Percentiles rank a stretch among this genome's conserved stretches.
Conservation (phyloP, 2,329 filamentous ascomycete species). For the Sporothrix euskadiensis region DNA sequence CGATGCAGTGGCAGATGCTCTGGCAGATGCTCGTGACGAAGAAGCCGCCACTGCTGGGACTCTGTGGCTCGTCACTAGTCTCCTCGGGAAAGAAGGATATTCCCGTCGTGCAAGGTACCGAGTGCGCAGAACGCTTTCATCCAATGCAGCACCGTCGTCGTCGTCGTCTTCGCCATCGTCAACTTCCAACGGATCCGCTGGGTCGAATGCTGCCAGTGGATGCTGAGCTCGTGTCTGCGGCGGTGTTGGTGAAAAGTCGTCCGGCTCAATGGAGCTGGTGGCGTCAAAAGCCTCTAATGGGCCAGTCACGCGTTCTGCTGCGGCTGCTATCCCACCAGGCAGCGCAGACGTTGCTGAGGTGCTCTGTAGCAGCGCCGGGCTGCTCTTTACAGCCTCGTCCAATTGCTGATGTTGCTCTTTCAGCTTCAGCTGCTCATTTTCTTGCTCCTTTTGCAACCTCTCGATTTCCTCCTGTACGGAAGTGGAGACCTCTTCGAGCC, state of each 20-base stretch:
- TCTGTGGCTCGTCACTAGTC: neutral
- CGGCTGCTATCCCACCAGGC: neutral
- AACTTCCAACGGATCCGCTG: constrained; percentile 8
- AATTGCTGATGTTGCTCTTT: neutral
- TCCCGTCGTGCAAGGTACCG: neutral
- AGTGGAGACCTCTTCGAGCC: constrained; percentile 22
- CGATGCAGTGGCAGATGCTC: neutral
- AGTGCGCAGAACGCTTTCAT: neutral
- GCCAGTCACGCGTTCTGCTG: neutral
- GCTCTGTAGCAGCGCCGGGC: neutral
- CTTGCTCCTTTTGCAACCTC: constrained; percentile 15
- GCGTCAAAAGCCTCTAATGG: neutral
- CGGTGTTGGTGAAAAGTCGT: neutral
- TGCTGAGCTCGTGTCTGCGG: no score
- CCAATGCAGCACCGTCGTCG: neutral
- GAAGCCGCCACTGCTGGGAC: neutral
- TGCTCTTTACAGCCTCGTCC: neutral
- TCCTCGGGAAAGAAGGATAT: neutral
- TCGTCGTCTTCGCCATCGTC: constrained; percentile 7
- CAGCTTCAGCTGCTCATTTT: neutral
- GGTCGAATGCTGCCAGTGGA: neutral
- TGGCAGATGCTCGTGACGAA: neutral
- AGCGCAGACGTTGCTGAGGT: no score
- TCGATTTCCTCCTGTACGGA: constrained; percentile 22
- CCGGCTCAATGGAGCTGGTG: neutral